Base-by-base conservation (phyloP, 768 basidiomycete genomes). In the Russula dissimulans region DNA sequence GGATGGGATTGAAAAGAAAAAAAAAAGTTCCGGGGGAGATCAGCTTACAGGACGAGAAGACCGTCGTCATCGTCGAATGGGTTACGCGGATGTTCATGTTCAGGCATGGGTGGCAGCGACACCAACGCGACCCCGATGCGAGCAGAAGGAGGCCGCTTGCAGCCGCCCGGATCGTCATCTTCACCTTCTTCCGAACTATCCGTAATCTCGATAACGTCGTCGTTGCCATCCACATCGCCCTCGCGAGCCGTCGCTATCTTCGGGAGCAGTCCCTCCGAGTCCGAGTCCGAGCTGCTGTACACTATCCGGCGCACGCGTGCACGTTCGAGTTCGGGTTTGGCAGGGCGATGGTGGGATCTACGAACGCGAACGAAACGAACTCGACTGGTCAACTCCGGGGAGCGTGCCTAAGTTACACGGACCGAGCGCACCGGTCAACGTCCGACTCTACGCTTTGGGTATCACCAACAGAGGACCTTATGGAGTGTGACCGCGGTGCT, bases 171-270 rank as follows among this genome's bases (percentile, higher is more conserved):
- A 22, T 12, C 45, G 3, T 47, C n/a, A 17, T 12, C 50, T 1
- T 47, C 26, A 17, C 57, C 59, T 17, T 38, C 42, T 15, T 62
- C 61, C 39, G 59, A 60, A 14, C 61, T 62, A 36, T 62, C 61
- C 1, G 51, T 57, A 38, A 62, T 18, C 45, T 62, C 61, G 39
- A 62, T 62, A 10, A 62, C 26, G 11, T 47, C 39, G 36, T 52
- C 49, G 12, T 26, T 26, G 22, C 22, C 22, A 26, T 26, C 22
- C 22, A 31, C 36, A 17, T 47, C 32, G 38, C 31, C 31, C 38
- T 39, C n/a, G 32, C 31, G 49, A 26, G 42, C 31, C 26, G 42
- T 18, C 26, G 11, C 29, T 3, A 32, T n/a, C 14, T 39, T 11
- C 48, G n/a, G 26, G 2, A 34, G 36, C 12, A n/a, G 10, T 10